Percentiles rank a stretch among this genome's conserved stretches.
phyloP scores from a whole-genome alignment of 768 basidiomycete genomes.

The Cyclocybe aegerita region DNA sequence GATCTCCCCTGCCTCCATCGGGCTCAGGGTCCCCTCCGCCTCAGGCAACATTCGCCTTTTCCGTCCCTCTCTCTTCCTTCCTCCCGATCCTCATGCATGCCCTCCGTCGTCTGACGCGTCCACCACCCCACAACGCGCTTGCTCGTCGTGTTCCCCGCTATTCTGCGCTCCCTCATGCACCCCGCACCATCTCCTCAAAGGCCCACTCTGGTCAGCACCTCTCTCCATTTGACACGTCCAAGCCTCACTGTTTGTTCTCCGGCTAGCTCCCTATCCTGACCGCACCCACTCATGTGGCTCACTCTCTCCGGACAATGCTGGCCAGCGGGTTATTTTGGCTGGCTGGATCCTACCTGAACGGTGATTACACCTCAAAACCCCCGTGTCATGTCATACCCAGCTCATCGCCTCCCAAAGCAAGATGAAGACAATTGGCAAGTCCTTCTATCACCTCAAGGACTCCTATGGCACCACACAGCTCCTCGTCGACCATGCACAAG shows the following conservation, averaged over 20 bases:
- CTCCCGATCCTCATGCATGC: conserved; percentile 10
- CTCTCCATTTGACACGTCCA: conserved; percentile 13
- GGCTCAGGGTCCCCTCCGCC: conserved; percentile 10
- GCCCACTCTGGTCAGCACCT: conserved; percentile 37
- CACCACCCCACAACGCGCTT: conserved; percentile 8
- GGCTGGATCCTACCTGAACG: conserved; percentile 85
- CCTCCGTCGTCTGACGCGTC: neutral
- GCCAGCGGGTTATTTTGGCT: conserved; percentile 62
- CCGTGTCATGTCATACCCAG: conserved; percentile 27
- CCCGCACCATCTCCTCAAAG: conserved; percentile 8
- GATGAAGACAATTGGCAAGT: conserved; percentile 54
- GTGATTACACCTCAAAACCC: conserved; percentile 46
- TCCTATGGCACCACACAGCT: conserved; percentile 78
- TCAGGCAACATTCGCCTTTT: conserved; percentile 15
- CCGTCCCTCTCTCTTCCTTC: conserved; percentile 7
- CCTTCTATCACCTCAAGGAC: conserved; percentile 88
- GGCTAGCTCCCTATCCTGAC: conserved; percentile 53
- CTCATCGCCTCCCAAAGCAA: conserved; percentile 54
- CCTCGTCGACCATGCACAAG: conserved; percentile 51
- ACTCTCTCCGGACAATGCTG: conserved; percentile 51
- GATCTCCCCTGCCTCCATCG: conserved; percentile 9
- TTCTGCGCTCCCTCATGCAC: conserved; percentile 9
- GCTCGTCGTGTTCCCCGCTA: conserved; percentile 18
- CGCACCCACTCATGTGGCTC: conserved; percentile 68
- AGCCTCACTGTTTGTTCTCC: conserved; percentile 12